Evolutionary conservation across 208 protist species (phyloP).

Genomic region (Crithidia expoeki): DNA sequence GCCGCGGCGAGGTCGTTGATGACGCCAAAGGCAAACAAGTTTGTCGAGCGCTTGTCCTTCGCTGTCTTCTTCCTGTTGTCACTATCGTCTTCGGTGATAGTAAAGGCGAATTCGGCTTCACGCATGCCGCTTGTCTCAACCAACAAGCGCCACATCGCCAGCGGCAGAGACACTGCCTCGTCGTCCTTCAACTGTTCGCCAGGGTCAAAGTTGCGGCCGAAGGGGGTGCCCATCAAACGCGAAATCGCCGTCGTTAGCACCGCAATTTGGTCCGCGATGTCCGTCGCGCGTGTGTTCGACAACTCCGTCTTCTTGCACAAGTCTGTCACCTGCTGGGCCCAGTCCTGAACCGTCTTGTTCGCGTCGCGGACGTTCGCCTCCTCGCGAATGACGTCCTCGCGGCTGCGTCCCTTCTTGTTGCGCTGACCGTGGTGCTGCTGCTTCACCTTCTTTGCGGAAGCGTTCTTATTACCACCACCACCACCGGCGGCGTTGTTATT

Average conservation of each 20-base stretch:
- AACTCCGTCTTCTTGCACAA: slow-evolving; percentile 58
- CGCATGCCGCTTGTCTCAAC: slow-evolving; percentile 69
- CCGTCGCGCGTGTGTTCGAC: slow-evolving; percentile 38
- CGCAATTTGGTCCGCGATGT: slow-evolving; percentile 42
- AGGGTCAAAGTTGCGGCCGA: slow-evolving; percentile 70
- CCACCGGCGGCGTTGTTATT: slow-evolving; percentile 27
- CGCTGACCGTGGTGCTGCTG: slow-evolving; percentile 72
- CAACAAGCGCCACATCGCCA: slow-evolving; percentile 78
- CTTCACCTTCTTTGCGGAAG: slow-evolving; percentile 45
- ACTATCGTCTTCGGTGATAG: slow-evolving; percentile 41
- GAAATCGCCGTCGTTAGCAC: slow-evolving; percentile 36
- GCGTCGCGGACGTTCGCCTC: slow-evolving; percentile 63
- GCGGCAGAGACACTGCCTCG: slow-evolving; percentile 46
- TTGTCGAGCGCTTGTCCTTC: slow-evolving; percentile 36
- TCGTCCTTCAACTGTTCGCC: slow-evolving; percentile 44
- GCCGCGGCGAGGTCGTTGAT: slow-evolving; percentile 52
- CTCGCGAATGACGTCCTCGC: slow-evolving; percentile 83
- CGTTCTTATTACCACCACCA: slow-evolving; percentile 24
- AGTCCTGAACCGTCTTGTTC: slow-evolving; percentile 51
- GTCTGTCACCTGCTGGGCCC: slow-evolving; percentile 50
- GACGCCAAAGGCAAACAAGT: slow-evolving; percentile 43
- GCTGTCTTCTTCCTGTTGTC: slow-evolving; percentile 22
- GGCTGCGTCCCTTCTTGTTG: slow-evolving; percentile 75
- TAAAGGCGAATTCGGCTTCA: slow-evolving; percentile 76
- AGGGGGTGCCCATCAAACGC: slow-evolving; percentile 40